These are phyloP conservation scores for Ustilago curta DNA, from an alignment of 1,284 basidiomycete genomes.

Conservation along the genomic window DNA sequence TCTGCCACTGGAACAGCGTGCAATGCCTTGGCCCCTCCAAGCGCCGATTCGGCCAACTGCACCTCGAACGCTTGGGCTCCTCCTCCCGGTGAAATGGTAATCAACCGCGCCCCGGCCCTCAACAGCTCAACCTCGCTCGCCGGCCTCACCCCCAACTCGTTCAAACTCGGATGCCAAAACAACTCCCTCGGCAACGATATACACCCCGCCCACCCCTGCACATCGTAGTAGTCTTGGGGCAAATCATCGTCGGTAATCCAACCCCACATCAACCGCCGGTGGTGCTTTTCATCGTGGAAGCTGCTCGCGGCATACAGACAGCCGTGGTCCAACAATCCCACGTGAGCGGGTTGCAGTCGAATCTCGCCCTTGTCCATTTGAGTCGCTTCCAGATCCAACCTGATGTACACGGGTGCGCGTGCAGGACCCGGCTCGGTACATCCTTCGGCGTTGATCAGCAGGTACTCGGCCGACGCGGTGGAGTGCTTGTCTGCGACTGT, in stretches of 20 bases:
- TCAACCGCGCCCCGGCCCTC: slow-evolving; percentile 23
- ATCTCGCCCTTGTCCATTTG: slow-evolving; percentile 14
- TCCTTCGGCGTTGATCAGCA: slow-evolving; percentile 56
- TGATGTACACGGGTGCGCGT: slow-evolving; percentile 43
- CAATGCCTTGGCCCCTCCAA: not conserved
- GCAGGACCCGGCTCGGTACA: slow-evolving; percentile 34
- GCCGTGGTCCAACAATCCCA: slow-evolving; percentile 50
- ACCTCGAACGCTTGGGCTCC: not conserved
- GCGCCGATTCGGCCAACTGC: slow-evolving; percentile 8
- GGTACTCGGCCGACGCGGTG: slow-evolving; percentile 28
- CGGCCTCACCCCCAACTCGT: slow-evolving; percentile 38
- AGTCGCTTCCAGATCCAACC: slow-evolving; percentile 13
- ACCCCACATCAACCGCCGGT: slow-evolving; percentile 56
- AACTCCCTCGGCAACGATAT: slow-evolving; percentile 55
- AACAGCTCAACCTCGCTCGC: slow-evolving; percentile 37
- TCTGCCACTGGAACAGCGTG: slow-evolving; percentile 3
- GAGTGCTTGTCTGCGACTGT: slow-evolving; percentile 12
- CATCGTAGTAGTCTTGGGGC: slow-evolving; percentile 42
- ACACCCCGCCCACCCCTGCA: slow-evolving; percentile 56
- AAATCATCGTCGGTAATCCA: slow-evolving; percentile 62
- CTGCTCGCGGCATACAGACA: slow-evolving; percentile 57
- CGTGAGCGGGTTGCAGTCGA: slow-evolving; percentile 23
- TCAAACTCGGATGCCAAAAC: slow-evolving; percentile 37
- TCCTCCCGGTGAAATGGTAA: not conserved
- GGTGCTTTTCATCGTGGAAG: slow-evolving; percentile 39